Percentiles rank a stretch among this genome's conserved stretches.
These are phyloP conservation scores for Talaromyces nanjingensis DNA, from an alignment of 495 filamentous ascomycete species.

Conservation along the genomic window DNA sequence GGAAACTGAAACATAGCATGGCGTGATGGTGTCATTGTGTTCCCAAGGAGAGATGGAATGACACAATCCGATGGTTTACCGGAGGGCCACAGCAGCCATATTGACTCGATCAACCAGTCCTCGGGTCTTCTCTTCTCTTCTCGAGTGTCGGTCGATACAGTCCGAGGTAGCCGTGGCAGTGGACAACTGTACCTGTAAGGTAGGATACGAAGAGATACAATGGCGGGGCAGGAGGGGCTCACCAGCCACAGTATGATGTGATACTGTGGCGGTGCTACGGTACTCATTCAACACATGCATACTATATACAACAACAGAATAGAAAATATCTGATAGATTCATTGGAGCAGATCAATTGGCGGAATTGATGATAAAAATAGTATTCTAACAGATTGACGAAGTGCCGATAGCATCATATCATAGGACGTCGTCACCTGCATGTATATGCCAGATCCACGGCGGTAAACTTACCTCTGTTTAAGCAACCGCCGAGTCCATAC, in stretches of 20 bases:
- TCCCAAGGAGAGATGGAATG: no score
- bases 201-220: neutral
- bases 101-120: neutral
- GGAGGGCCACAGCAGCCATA: neutral
- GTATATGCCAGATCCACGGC: neutral
- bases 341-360: neutral
- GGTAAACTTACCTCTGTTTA: neutral
- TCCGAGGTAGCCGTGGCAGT: neutral
- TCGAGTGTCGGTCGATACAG: neutral
- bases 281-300: neutral
- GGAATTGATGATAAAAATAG: neutral
- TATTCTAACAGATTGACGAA: neutral
- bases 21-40: neutral
- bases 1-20: neutral
- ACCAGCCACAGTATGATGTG: conserved; percentile 1
- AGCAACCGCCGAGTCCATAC: neutral
- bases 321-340: neutral
- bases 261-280: neutral
- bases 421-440: neutral
- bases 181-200: no score
- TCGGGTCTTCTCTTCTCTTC: neutral
- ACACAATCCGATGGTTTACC: no score
- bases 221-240: neutral
- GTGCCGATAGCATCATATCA: neutral
- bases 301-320: neutral